Base-by-base conservation (phyloP, 352 stramenopile species). In the Globisporangium sylvaticum region DNA sequence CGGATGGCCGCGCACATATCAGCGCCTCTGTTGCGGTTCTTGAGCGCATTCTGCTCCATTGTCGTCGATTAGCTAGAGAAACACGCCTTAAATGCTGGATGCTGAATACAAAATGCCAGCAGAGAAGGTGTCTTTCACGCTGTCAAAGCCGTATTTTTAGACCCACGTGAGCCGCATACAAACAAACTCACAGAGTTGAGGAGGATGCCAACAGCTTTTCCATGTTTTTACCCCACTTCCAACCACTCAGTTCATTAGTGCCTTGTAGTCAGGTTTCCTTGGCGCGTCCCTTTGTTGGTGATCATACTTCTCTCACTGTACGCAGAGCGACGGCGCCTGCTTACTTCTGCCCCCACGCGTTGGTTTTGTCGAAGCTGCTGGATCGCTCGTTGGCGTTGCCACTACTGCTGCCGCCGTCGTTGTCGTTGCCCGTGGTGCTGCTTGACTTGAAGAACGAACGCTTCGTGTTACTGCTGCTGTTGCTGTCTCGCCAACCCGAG, bases 401-500 rank as follows among this genome's bases (percentile, higher is more conserved):
- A 48, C 39, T 79, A 61, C 75, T 71, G 58, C 73, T 66, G 50
- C 77, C 48, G 12, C 72, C 62, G 8, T 83, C 70, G 64, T 64
- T 75, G 64, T 79, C 75, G 25, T 84, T 73, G 25, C 63, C 66
- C 20, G 44, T 44, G 48, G 62, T 71, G 53, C 69, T 75, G 7
- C 7, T 58, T 32, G 76, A 76, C 70, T 86, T 87, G 66, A 79
- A 67, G 22, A 64, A 80, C 39, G 78, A 76, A 20, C 83, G 81
- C 73, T 50, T 56, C 42, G 8, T 53, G 62, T n/a, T 46, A 44
- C 22, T 63, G 54, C 27, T 50, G 56, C 42, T 88, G 68, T 52
- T 84, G 34, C 89, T 78, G 63, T 84, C 82, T 22, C 76, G 72
- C 84, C 84, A 91, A 25, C 76, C 74, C 24, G 78, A 80, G 66